These are phyloP conservation scores for Ulota crispa DNA, from an alignment of 225 moss, liverwort and hornwort genomes.

Conservation along the genomic window DNA sequence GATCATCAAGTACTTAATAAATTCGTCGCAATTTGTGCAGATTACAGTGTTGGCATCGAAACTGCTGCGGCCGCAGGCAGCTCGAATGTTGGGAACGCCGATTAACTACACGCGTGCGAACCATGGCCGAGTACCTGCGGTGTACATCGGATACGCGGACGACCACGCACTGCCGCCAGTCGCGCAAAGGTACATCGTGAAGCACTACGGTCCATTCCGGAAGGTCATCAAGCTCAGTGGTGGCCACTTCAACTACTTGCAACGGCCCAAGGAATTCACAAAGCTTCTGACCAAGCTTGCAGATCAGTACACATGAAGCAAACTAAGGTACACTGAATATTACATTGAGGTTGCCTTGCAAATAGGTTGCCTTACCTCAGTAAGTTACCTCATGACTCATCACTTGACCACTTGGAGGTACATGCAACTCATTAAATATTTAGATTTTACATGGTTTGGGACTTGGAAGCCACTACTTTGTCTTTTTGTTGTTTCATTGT, in stretches of 20 bases:
- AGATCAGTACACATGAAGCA: not conserved
- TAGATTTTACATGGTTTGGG: no score
- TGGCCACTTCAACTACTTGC: not conserved
- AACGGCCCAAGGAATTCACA: not conserved
- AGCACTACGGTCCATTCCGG: not conserved
- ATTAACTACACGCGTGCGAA: slow-evolving; percentile 1
- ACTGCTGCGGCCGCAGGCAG: not conserved
- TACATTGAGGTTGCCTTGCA: no score
- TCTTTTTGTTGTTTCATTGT: no score
- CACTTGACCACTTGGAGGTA: no score
- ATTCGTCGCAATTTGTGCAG: slow-evolving; percentile 3
- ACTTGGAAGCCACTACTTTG: no score
- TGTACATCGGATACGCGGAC: slow-evolving; percentile 13
- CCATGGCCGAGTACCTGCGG: slow-evolving; percentile 2
- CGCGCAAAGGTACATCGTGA: not conserved
- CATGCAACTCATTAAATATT: no score
- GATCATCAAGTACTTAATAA: not conserved
- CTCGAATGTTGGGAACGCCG: not conserved
- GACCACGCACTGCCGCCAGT: not conserved
- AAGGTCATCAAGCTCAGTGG: not conserved
- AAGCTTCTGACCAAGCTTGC: not conserved
- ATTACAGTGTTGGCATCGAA: slow-evolving; percentile 4
- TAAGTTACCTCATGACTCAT: no score
- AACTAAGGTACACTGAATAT: no score
- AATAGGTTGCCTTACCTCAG: no score